Percentiles rank a stretch among this genome's conserved stretches.
Evolutionary conservation across 805 yeast species (phyloP).

Genomic region (Cyberlindnera misumaiensis): DNA sequence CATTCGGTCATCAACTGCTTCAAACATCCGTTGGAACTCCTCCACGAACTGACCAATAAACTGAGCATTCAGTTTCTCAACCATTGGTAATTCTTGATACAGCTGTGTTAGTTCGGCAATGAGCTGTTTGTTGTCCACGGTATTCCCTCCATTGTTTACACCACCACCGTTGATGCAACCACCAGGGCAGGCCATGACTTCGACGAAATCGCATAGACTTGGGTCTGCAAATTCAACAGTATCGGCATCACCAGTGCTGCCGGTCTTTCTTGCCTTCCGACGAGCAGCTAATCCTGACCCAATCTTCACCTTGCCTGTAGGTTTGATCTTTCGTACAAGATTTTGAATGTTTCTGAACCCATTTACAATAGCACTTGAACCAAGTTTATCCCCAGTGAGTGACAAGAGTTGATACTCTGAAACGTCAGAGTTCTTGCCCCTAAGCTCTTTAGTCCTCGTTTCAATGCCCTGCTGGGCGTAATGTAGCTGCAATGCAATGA

Average conservation of each 20-base stretch:
- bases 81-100: conserved; percentile 22
- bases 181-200: conserved; percentile 97
- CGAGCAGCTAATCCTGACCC: conserved; percentile 24
- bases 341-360: conserved; percentile 96
- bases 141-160: conserved; percentile 32
- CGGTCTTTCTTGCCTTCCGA: conserved; percentile 13
- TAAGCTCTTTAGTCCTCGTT: conserved; percentile 31
- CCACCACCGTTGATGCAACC: conserved; percentile 99
- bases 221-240: conserved; percentile 43
- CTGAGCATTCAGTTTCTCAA: conserved; percentile 21
- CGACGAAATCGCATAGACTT: conserved; percentile 69
- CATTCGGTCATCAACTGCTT: conserved; percentile 31
- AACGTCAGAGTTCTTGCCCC: conserved; percentile 68
- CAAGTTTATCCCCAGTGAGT: conserved; percentile 33
- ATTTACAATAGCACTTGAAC: conserved; percentile 63
- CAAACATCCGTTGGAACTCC: conserved; percentile 26
- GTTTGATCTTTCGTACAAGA: conserved; percentile 66
- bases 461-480: conserved; percentile 13
- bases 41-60: conserved; percentile 27
- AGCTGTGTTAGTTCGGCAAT: conserved; percentile 24
- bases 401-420: conserved; percentile 54
- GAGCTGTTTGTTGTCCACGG: conserved; percentile 12
- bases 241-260: background rate
- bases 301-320: conserved; percentile 19
- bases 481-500: conserved; percentile 33